phyloP scores from a whole-genome alignment of 176 grass and related monocot genomes.

The Rhipidocladum racemiflorum region DNA sequence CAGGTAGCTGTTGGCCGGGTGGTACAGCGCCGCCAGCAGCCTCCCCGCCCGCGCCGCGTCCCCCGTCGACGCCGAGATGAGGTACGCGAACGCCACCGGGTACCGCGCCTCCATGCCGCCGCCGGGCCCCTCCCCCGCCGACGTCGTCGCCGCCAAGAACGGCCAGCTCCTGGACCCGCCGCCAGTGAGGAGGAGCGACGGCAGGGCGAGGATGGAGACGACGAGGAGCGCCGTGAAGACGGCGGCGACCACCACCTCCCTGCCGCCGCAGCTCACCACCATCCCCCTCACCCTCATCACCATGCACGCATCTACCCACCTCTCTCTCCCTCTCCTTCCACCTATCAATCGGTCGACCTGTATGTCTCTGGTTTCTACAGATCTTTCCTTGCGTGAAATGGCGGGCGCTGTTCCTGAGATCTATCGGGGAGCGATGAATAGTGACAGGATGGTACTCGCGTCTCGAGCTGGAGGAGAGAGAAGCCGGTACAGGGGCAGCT shows the following conservation, averaged over 20 bases:
- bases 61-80: constrained; percentile 76
- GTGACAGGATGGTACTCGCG: neutral
- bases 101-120: constrained; percentile 16
- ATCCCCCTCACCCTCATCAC: constrained; percentile 32
- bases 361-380: neutral
- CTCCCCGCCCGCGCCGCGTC: constrained; percentile 56
- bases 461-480: neutral
- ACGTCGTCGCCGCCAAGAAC: neutral
- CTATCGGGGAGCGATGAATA: neutral
- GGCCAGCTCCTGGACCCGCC: neutral
- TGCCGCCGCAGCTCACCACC: constrained; percentile 23
- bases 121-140: neutral
- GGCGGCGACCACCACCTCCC: constrained; percentile 47
- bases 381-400: neutral
- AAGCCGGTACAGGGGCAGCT: neutral
- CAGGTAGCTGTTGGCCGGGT: constrained; percentile 86
- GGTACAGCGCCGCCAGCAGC: constrained; percentile 78
- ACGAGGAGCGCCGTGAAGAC: constrained; percentile 59
- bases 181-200: constrained; percentile 52
- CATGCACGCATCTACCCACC: constrained; percentile 23
- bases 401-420: neutral
- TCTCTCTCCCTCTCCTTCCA: neutral
- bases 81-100: constrained; percentile 86
- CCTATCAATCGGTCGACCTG: neutral
- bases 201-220: constrained; percentile 70